A percentile compares a stretch with the other conserved stretches of the same genome.
Evolutionary conservation across 1,284 basidiomycete genomes (phyloP).

Genomic region (Cryptococcus floricola): DNA sequence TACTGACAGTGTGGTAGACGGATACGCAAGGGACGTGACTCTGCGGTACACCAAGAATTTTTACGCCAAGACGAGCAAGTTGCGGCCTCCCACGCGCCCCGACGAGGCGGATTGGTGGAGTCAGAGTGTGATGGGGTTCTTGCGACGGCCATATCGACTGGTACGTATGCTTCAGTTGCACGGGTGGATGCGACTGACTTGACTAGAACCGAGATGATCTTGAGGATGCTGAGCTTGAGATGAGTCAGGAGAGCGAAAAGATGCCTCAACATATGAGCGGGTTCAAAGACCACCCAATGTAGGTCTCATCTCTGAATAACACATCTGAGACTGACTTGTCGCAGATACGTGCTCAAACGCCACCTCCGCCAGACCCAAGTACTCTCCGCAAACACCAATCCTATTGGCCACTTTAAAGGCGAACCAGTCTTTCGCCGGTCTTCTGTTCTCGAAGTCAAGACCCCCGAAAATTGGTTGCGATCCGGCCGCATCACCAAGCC

Average conservation of each 20-base stretch:
- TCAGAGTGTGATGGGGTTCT: constrained; percentile 55
- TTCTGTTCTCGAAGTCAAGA: constrained; percentile 77
- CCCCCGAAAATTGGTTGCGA: constrained; percentile 93
- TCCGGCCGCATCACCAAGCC: constrained; percentile 70
- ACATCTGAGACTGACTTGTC: background rate
- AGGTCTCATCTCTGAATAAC: constrained; percentile 26
- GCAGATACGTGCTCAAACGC: constrained; percentile 78
- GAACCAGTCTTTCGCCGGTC: constrained; percentile 87
- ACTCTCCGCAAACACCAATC: constrained; percentile 68
- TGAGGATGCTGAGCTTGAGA: constrained; percentile 88
- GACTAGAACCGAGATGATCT: constrained; percentile 80
- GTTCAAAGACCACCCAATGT: constrained; percentile 96
- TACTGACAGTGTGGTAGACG: constrained; percentile 42
- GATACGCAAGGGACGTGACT: constrained; percentile 56
- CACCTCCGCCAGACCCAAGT: constrained; percentile 87
- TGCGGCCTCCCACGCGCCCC: constrained; percentile 65
- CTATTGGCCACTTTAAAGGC: constrained; percentile 87
- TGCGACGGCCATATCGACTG: constrained; percentile 72
- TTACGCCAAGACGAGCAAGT: constrained; percentile 74
- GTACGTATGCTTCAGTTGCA: constrained; percentile 52
- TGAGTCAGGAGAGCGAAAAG: constrained; percentile 73
- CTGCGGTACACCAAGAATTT: constrained; percentile 68
- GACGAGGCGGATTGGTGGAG: constrained; percentile 84
- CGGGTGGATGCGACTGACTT: constrained; percentile 11
- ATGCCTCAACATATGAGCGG: constrained; percentile 88